phyloP scores from a whole-genome alignment of 495 filamentous ascomycete species.

The Penicillium waksmanii region DNA sequence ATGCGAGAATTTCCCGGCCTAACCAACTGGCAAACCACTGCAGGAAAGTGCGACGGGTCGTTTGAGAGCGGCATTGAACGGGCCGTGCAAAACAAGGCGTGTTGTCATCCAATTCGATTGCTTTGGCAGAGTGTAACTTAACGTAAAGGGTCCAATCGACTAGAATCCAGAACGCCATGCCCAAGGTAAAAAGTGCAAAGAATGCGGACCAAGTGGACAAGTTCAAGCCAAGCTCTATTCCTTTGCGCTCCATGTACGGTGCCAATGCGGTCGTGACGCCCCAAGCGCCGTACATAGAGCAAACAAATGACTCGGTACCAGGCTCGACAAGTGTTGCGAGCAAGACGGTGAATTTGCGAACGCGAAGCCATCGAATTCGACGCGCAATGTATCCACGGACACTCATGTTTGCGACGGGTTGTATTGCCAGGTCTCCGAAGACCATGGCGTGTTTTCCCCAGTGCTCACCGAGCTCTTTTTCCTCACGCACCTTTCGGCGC shows the following conservation, averaged over 20 bases:
- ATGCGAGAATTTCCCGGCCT: constrained; percentile 77
- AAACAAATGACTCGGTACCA: constrained; percentile 86
- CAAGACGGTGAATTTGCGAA: constrained; percentile 91
- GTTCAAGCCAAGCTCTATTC: constrained; percentile 45
- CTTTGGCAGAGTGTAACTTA: constrained; percentile 69
- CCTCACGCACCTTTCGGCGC: constrained; percentile 58
- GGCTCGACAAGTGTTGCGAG: constrained; percentile 93
- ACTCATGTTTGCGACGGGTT: constrained; percentile 85
- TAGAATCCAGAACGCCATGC: constrained; percentile 70
- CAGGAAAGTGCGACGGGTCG: constrained; percentile 57
- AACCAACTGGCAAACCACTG: constrained; percentile 86
- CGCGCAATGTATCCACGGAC: constrained; percentile 78
- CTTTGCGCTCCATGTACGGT: constrained; percentile 55
- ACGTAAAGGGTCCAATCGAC: constrained; percentile 75
- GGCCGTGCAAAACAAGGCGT: constrained; percentile 73
- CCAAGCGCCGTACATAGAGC: constrained; percentile 77
- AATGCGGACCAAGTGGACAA: constrained; percentile 72
- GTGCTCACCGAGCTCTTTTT: constrained; percentile 42
- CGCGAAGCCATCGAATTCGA: constrained; percentile 87
- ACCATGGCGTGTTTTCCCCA: constrained; percentile 82
- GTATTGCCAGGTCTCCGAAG: constrained; percentile 83
- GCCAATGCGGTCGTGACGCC: constrained; percentile 72
- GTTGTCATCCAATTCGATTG: constrained; percentile 70
- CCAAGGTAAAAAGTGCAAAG: constrained; percentile 63
- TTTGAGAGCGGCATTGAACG: constrained; percentile 16